Base-by-base conservation (phyloP, 148 eudicot species). In the Linanthus parryae region DNA sequence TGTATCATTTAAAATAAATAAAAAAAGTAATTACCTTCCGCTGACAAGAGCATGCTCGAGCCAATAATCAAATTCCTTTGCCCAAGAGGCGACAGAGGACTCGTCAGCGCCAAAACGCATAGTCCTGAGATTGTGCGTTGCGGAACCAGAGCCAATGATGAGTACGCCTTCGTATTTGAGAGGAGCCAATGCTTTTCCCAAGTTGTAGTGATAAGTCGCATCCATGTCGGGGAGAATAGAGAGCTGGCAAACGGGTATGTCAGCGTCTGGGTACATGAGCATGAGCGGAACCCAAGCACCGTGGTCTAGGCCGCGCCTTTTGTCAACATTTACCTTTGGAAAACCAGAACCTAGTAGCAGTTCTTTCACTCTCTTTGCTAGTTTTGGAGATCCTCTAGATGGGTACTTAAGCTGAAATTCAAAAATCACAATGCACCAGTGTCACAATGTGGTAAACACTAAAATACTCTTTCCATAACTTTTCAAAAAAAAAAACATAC, bases 341-440 rank as follows among this genome's bases (percentile, higher is more conserved):
- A 74, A 68, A 4, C 94, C 97, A 2, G 86, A 66, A 38, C 44
- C 54, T 29, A 4, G 29, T 1, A 88, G 80, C 54, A 88, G 61
- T 49, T 77, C 83, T 62, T 79, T 79, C 48, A 79, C 94, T 46
- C 67, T 77, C 14, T 57, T 69, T 8, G 94, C 97, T 66, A 88
- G 52, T 37, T 79, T 63, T 45, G 97, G 94, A 46, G 97, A 74
- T 50, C 97, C 97, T 1, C 90, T 89, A 30, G 94, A 89, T 0
- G 89, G 97, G 54, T 88, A 88, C 73, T 88, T 88, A 44, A 88
- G 70, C 94, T 88, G n/a, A n/a, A n/a, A n/a, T n/a, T n/a, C n/a
- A n/a, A n/a, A n/a, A n/a, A n/a, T n/a, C n/a, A n/a, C n/a, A n/a
- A n/a, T n/a, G n/a, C n/a, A n/a, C n/a, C n/a, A n/a, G n/a, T n/a